Evolutionary conservation across 768 basidiomycete genomes (phyloP).

Genomic region (Hortiboletus campestris): DNA sequence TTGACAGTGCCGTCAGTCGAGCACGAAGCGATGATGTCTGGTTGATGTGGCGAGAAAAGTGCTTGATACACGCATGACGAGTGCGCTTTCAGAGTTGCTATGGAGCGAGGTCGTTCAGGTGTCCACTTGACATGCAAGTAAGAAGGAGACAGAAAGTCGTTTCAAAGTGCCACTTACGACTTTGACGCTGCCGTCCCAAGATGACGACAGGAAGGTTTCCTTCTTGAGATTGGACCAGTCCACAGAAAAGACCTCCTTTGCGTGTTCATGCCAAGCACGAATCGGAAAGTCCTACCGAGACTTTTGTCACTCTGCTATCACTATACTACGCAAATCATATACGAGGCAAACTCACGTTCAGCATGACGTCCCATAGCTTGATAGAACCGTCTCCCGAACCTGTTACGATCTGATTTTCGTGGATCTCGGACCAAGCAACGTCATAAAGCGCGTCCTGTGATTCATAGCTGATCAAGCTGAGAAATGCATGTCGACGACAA

Average conservation of each 20-base stretch:
- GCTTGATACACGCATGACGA: constrained; percentile 85
- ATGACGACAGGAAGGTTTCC: constrained; percentile 80
- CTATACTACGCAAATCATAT: neutral
- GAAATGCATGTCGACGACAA: neutral
- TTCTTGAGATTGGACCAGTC: constrained; percentile 97
- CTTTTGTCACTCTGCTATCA: constrained; percentile 33
- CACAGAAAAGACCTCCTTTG: constrained; percentile 86
- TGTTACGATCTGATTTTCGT: constrained; percentile 90
- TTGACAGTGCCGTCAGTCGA: constrained; percentile 85
- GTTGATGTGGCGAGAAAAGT: constrained; percentile 89
- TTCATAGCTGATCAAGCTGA: constrained; percentile 61
- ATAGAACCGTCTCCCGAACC: constrained; percentile 90
- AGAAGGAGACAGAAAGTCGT: neutral
- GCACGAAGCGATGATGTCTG: constrained; percentile 77
- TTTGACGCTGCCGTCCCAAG: constrained; percentile 92
- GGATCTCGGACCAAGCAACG: constrained; percentile 91
- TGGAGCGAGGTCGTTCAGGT: constrained; percentile 74
- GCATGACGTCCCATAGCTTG: constrained; percentile 84
- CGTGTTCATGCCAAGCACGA: constrained; percentile 92
- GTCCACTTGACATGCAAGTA: constrained; percentile 62
- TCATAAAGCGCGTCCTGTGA: constrained; percentile 90
- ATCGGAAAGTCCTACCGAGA: constrained; percentile 77
- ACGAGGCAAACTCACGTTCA: constrained; percentile 56
- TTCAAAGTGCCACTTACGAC: constrained; percentile 53
- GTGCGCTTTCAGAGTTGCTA: constrained; percentile 83